These are phyloP conservation scores for Paxillus involutus DNA, from an alignment of 768 basidiomycete genomes.

Conservation along the genomic window DNA sequence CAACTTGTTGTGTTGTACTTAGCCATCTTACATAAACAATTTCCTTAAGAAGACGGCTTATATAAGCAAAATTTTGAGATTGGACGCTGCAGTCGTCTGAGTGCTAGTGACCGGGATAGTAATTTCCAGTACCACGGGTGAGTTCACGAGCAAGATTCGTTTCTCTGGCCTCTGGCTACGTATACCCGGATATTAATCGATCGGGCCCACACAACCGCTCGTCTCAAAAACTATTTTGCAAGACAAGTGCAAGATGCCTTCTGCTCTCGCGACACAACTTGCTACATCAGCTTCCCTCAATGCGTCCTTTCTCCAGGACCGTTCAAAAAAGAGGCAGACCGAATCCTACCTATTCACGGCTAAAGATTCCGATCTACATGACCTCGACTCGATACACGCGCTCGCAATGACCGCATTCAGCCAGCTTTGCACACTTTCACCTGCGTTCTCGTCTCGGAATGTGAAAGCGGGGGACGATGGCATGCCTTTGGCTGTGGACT, in stretches of 20 bases:
- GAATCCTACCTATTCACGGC: conserved; percentile 90
- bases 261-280: conserved; percentile 81
- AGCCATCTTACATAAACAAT: not conserved
- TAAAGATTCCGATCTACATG: conserved; percentile 79
- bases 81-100: too few species aligned
- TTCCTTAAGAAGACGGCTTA: not conserved
- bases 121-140: too few species aligned
- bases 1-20: too few species aligned
- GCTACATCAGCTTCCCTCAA: conserved; percentile 80
- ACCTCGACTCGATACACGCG: conserved; percentile 83
- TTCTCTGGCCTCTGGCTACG: not conserved
- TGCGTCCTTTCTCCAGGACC: conserved; percentile 64
- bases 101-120: too few species aligned
- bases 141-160: too few species aligned
- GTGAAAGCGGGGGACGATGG: conserved; percentile 15
- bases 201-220: not conserved
- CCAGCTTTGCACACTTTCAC: conserved; percentile 64
- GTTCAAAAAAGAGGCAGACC: conserved; percentile 54
- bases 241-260: conserved; percentile 42
- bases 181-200: not conserved
- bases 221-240: not conserved
- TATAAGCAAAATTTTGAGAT: conserved; percentile 1
- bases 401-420: conserved; percentile 77
- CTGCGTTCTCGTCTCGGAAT: conserved; percentile 37
- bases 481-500: conserved; percentile 34